Evolutionary conservation across 2,329 filamentous ascomycete species (phyloP).

Genomic region (Thelonectria olida): DNA sequence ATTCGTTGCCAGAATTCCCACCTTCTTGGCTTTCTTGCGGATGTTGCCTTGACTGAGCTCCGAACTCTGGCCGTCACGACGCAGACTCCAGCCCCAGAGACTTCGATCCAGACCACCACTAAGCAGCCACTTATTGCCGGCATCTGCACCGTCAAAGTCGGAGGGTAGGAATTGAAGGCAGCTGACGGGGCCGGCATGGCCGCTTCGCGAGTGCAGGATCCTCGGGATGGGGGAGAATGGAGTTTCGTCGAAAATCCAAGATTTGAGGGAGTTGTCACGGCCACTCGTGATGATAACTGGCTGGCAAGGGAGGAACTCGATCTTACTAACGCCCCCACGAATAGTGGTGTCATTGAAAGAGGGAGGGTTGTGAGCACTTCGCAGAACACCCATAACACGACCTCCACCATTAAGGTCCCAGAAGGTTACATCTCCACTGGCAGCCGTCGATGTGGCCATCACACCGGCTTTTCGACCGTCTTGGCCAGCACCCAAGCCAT

Average conservation of each 20-base stretch:
- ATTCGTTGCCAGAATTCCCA: conserved; percentile 72
- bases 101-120: conserved; percentile 90
- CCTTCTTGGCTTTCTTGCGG: conserved; percentile 88
- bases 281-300: conserved; percentile 91
- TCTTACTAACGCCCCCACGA: conserved; percentile 81
- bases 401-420: conserved; percentile 96
- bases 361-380: conserved; percentile 87
- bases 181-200: conserved; percentile 87
- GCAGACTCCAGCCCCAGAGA: conserved; percentile 95
- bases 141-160: conserved; percentile 88
- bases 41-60: conserved; percentile 93
- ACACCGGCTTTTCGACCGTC: conserved; percentile 88
- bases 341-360: conserved; percentile 62
- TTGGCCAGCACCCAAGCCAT: conserved; percentile 86
- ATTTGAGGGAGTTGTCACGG: conserved; percentile 91
- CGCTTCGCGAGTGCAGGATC: conserved; percentile 84
- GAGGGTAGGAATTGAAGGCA: conserved; percentile 86
- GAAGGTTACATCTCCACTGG: conserved; percentile 88
- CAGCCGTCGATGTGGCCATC: conserved; percentile 87
- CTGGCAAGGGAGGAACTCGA: conserved; percentile 91
- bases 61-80: conserved; percentile 91
- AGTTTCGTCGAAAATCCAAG: conserved; percentile 95
- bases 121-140: conserved; percentile 91
- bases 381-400: conserved; percentile 84
- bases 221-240: conserved; percentile 89